Evolutionary conservation across 257 asterid genomes (phyloP).

Genomic region (Knoxia roxburghii): DNA sequence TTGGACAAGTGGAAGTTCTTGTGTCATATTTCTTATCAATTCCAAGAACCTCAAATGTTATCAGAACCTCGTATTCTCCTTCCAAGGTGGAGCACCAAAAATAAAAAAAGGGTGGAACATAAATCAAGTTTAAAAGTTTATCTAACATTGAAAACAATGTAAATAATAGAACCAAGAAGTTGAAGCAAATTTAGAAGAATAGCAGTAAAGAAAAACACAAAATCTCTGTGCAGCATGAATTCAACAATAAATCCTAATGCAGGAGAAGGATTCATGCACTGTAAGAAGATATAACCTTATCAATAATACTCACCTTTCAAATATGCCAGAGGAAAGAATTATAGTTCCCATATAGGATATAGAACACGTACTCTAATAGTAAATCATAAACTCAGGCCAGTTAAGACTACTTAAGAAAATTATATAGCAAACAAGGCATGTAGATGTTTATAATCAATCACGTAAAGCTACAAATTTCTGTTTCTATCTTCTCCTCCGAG

Average conservation of each 20-base stretch:
- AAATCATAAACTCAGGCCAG: not conserved
- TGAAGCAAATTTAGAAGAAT: too few relatives aligned
- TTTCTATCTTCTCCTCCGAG: slow-evolving; percentile 73
- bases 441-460: not conserved
- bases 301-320: slow-evolving; percentile 2
- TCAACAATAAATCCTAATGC: not conserved
- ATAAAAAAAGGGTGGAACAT: not conserved
- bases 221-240: not conserved
- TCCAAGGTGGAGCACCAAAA: slow-evolving; percentile 74
- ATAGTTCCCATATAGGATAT: not conserved
- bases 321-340: not conserved
- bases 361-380: not conserved
- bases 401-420: too few relatives aligned
- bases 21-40: slow-evolving; percentile 48
- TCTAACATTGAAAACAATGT: not conserved
- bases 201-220: not conserved
- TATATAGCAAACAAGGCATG: not conserved
- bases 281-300: not conserved
- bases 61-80: slow-evolving; percentile 71
- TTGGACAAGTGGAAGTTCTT: slow-evolving; percentile 48
- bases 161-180: not conserved
- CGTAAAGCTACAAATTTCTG: slow-evolving; percentile 3
- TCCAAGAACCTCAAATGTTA: slow-evolving; percentile 79
- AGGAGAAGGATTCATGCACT: not conserved
- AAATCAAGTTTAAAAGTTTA: not conserved